Evolutionary conservation across 805 yeast genomes (phyloP), one percentile per base, ranked within the genome.

Genomic region (Yamadazyma phyllophila): DNA sequence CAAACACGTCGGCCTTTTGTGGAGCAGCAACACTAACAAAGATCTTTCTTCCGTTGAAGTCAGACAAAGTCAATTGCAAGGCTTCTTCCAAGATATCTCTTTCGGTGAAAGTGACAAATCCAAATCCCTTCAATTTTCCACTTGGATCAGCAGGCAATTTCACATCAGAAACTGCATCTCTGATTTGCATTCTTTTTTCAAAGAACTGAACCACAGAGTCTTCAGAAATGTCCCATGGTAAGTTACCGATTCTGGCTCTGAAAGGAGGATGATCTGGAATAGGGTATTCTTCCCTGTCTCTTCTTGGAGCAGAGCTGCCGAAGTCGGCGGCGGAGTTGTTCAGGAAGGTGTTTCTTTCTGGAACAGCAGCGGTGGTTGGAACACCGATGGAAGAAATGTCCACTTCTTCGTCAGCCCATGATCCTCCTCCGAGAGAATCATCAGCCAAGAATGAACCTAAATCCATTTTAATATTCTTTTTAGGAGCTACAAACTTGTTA

Each of bases 261-360:
- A 68, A 94, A 44, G 99, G 99, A 14, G 97, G 90, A 43, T 71
- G 77, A 57, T 89, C 92, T 38, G 99, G 99, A 49, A 94, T 76
- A 36, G 96, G 96, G 56, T 71, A 85, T 61, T 85, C 91, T 51
- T 72, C 75, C 67, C 88, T 78, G 51, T 78, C 80, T 53, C 71
- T 69, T 53, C 71, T 66, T 36, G 37, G 60, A 52, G 56, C 63
- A 40, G 70, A 56, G 41, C 33, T 9, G 12, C 17, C 16, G 17
- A 36, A 32, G 13, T 41, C 42, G 10, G 17, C 17, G 7, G 39
- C 34, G 12, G 39, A 32, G 29, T 16, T 32, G 8, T 30, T 26
- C 74, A 71, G 50, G 67, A 74, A 48, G 8, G 46, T 10, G 10
- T 17, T 36, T 41, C 56, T 46, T 30, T 58, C 54, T 14, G 61